Conservation (phyloP, 768 basidiomycete genomes). For the Pleurotus pulmonarius region DNA sequence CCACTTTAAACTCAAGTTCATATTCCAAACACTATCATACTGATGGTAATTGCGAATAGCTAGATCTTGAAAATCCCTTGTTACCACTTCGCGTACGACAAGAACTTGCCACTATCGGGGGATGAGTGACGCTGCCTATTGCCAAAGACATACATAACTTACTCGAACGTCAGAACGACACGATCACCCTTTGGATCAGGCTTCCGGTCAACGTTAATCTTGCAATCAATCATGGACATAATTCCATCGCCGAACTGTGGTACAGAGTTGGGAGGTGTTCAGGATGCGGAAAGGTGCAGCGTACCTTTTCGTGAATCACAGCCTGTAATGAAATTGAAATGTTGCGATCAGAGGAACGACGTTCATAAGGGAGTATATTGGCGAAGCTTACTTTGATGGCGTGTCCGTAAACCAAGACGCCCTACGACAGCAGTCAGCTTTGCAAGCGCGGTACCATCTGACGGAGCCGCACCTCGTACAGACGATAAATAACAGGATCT, state of each 20-base stretch:
- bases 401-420: conserved; percentile 73
- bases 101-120: conserved; percentile 63
- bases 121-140: too few relatives aligned
- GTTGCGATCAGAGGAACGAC: not conserved
- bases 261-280: not conserved
- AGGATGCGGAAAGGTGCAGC: not conserved
- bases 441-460: not conserved
- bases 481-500: conserved; percentile 77
- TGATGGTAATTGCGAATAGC: too few relatives aligned
- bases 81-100: conserved; percentile 72
- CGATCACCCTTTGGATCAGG: conserved; percentile 77
- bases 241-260: conserved; percentile 80
- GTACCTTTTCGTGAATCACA: conserved; percentile 73
- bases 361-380: not conserved
- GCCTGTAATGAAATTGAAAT: conserved; percentile 33
- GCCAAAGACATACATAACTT: conserved; percentile 20
- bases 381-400: conserved; percentile 60
- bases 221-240: conserved; percentile 88
- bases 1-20: too few relatives aligned
- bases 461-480: conserved; percentile 61
- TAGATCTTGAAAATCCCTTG: not conserved
- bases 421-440: conserved; percentile 27
- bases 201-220: conserved; percentile 63
- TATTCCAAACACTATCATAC: too few relatives aligned
- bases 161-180: conserved; percentile 79